phyloP scores from a whole-genome alignment of 441 rosid genomes.

The Corymbia calophylla region DNA sequence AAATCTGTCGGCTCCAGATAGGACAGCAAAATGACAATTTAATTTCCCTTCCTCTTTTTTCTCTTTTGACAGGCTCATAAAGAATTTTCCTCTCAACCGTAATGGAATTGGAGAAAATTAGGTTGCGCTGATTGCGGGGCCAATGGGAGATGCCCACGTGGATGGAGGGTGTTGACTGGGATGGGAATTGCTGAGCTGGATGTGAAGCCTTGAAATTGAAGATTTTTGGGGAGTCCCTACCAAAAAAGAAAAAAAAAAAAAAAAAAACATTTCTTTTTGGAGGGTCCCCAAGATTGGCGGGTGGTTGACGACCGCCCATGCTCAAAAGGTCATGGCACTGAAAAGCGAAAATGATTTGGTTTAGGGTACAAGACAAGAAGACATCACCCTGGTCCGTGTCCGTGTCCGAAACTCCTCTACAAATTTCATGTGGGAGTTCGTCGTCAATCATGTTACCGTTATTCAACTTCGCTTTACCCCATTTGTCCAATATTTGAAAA shows the following conservation, averaged over 20 bases:
- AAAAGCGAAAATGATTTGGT: background rate
- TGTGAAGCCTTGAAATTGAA: background rate
- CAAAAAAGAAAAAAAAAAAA: no score
- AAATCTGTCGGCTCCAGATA: background rate
- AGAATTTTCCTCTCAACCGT: background rate
- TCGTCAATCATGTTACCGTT: background rate
- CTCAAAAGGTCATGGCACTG: background rate
- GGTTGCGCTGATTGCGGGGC: background rate
- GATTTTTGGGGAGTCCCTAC: background rate
- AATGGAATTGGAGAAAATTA: background rate
- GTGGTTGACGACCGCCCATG: background rate
- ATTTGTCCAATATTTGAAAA: background rate
- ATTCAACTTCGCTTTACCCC: background rate
- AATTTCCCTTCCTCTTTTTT: background rate
- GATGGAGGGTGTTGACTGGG: background rate
- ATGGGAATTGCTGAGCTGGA: background rate
- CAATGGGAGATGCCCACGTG: background rate
- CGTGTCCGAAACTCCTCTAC: background rate
- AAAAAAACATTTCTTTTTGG: rapidly evolving
- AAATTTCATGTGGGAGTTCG: background rate
- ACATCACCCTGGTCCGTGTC: background rate
- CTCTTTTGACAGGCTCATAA: background rate
- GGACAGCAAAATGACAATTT: background rate
- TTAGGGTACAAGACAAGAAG: background rate
- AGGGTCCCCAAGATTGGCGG: background rate